Conservation (phyloP, 208 protist species). For the Angomonas deanei region DNA sequence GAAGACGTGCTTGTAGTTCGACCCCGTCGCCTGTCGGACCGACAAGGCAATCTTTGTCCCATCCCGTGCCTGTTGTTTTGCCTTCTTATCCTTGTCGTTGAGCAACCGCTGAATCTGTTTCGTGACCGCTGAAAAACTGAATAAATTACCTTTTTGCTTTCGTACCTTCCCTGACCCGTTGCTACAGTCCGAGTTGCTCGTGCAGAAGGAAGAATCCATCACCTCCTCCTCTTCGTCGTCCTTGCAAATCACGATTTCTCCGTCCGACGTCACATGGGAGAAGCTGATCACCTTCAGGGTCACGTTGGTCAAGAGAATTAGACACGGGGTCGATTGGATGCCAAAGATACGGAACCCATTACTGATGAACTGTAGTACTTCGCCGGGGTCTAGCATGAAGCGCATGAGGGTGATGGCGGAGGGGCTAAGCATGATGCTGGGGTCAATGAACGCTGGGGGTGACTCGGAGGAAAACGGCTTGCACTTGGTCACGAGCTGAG, state of each 20-base stretch:
- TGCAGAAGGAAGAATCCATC: neutral
- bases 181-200: slow-evolving; percentile 3
- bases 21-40: slow-evolving; percentile 68
- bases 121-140: slow-evolving; percentile 51
- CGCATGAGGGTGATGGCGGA: slow-evolving; percentile 68
- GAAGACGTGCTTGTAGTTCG: slow-evolving; percentile 59
- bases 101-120: slow-evolving; percentile 71
- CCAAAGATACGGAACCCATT: slow-evolving; percentile 86
- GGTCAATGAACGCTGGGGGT: slow-evolving; percentile 36
- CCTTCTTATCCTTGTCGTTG: slow-evolving; percentile 24
- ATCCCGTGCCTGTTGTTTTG: slow-evolving; percentile 49
- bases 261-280: slow-evolving; percentile 60
- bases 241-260: slow-evolving; percentile 83
- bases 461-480: slow-evolving; percentile 36
- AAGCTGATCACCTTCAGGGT: slow-evolving; percentile 67
- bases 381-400: slow-evolving; percentile 62
- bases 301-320: slow-evolving; percentile 70
- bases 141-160: slow-evolving; percentile 17
- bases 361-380: slow-evolving; percentile 77
- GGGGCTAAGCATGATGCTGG: slow-evolving; percentile 34
- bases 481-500: slow-evolving; percentile 49
- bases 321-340: slow-evolving; percentile 77
- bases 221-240: slow-evolving; percentile 20
- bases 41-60: slow-evolving; percentile 76
- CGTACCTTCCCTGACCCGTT: neutral